These are phyloP conservation scores for Sclerotinia borealis DNA, from an alignment of 2,329 filamentous ascomycete genomes.

Conservation along the genomic window DNA sequence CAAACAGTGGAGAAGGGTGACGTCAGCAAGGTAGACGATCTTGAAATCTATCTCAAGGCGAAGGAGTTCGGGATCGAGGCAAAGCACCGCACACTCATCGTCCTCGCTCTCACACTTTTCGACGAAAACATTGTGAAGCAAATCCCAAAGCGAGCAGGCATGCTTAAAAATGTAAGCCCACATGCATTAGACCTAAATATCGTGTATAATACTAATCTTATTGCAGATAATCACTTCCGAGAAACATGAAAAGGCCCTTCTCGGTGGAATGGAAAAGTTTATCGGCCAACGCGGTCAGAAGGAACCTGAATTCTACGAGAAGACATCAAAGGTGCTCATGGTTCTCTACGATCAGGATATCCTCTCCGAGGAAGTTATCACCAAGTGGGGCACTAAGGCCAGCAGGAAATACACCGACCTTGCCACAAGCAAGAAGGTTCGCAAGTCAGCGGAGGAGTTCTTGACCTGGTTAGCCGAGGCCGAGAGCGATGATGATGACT, in stretches of 20 bases:
- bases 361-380: slow-evolving; percentile 79
- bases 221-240: slow-evolving; percentile 75
- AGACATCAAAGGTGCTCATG: slow-evolving; percentile 81
- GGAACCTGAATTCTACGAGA: slow-evolving; percentile 68
- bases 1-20: slow-evolving; percentile 66
- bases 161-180: slow-evolving; percentile 80
- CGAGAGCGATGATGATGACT: slow-evolving; percentile 62
- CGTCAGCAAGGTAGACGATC: slow-evolving; percentile 74
- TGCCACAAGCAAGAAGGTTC: slow-evolving; percentile 85
- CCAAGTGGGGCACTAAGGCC: slow-evolving; percentile 87
- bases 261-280: slow-evolving; percentile 92
- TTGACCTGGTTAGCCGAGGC: slow-evolving; percentile 89
- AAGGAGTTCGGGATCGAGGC: slow-evolving; percentile 90
- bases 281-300: slow-evolving; percentile 66
- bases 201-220: not conserved
- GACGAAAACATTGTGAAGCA: slow-evolving; percentile 84
- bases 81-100: slow-evolving; percentile 90
- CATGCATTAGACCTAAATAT: not conserved
- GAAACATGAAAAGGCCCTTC: slow-evolving; percentile 88
- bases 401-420: slow-evolving; percentile 98
- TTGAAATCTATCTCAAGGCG: slow-evolving; percentile 93
- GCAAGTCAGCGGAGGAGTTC: slow-evolving; percentile 91
- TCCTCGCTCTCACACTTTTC: slow-evolving; percentile 91
- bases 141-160: slow-evolving; percentile 72
- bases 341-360: slow-evolving; percentile 89